A percentile compares a stretch with the other conserved stretches of the same genome.
These are phyloP conservation scores for Fraxinus cuspidata DNA, from an alignment of 257 asterid species.

Conservation along the genomic window DNA sequence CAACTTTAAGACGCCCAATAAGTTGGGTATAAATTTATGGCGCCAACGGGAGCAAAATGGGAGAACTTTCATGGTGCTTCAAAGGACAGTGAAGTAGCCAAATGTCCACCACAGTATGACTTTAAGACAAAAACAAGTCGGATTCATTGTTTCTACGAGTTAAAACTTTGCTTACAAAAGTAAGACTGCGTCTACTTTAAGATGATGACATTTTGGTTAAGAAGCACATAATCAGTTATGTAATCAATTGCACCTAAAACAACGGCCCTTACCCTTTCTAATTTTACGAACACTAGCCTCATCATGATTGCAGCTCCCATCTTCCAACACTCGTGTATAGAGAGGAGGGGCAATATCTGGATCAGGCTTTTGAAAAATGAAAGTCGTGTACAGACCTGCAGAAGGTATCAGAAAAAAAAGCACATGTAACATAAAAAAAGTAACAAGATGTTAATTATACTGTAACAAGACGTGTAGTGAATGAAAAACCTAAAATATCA, in stretches of 20 bases:
- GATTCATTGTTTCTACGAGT: background rate
- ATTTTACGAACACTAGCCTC: constrained; percentile 62
- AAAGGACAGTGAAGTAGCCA: constrained; percentile 4
- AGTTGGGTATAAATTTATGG: background rate
- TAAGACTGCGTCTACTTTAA: constrained; percentile 4
- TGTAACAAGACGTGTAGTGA: constrained; percentile 4
- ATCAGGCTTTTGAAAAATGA: constrained; percentile 89
- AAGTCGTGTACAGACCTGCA: constrained; percentile 84
- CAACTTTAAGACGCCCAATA: background rate
- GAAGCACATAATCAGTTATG: constrained; percentile 9
- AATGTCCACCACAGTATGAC: constrained; percentile 10
- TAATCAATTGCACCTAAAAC: constrained; percentile 21
- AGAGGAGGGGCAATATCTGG: constrained; percentile 92
- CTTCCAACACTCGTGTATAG: constrained; percentile 72
- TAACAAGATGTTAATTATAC: background rate
- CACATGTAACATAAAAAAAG: background rate
- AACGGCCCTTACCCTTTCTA: constrained; percentile 25
- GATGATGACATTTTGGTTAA: background rate
- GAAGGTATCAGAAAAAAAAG: constrained; percentile 11
- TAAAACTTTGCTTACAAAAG: constrained; percentile 19
- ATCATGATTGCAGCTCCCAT: constrained; percentile 57
- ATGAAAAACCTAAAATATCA: constrained; percentile 71
- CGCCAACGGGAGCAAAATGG: background rate
- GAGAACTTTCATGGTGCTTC: background rate
- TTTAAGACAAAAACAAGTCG: background rate